A percentile compares a stretch with the other conserved stretches of the same genome.
phyloP scores from a whole-genome alignment of 2,329 filamentous ascomycete genomes.

The Aspergillus fijiensis region DNA sequence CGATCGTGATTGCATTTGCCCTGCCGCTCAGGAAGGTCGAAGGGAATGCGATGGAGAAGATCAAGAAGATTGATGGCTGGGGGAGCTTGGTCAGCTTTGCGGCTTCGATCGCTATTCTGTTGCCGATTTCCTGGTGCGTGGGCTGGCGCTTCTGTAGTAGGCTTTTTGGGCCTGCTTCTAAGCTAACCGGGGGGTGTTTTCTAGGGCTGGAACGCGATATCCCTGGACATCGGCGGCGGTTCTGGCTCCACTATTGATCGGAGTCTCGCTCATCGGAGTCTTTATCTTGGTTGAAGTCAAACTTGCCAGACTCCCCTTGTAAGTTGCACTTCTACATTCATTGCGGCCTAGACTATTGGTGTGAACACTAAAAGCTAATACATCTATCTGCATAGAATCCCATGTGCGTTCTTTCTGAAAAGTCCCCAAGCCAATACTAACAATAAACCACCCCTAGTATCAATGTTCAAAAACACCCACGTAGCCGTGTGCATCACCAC shows the following conservation, averaged over 20 bases:
- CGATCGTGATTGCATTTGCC: neutral
- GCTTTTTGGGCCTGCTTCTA: too few species aligned
- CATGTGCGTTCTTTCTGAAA: neutral
- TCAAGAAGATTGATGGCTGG: neutral
- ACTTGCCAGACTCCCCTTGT: neutral
- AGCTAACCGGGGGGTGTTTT: neutral
- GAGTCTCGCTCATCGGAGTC: neutral
- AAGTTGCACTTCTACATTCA: neutral
- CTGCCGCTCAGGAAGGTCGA: neutral
- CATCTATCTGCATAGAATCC: neutral
- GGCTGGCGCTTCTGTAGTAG: neutral
- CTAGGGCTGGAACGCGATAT: neutral
- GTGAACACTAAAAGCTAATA: neutral
- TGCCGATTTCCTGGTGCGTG: neutral
- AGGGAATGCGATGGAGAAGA: neutral
- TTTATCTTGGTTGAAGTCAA: neutral
- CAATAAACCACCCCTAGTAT: neutral
- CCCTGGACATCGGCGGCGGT: neutral
- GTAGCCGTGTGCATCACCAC: neutral
- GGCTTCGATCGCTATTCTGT: neutral
- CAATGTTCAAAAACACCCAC: neutral
- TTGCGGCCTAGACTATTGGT: too few species aligned
- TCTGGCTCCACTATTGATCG: neutral
- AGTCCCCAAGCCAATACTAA: neutral
- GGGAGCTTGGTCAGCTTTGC: neutral